Conservation (phyloP, 257 asterid genomes). For the Mentha longifolia region DNA sequence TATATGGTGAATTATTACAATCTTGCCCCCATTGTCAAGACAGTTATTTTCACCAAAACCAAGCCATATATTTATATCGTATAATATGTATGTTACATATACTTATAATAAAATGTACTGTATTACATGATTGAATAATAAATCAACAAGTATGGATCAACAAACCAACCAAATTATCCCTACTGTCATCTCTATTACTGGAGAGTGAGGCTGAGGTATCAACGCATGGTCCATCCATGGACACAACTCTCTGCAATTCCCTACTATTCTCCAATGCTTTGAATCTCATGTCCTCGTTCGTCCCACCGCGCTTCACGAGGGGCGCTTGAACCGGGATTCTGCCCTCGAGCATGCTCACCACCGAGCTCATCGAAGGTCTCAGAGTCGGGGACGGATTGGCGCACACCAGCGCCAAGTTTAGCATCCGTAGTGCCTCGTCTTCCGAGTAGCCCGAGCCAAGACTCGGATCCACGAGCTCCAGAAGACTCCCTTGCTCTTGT, state of each 20-base stretch:
- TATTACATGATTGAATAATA: neutral
- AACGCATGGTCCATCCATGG: conserved; percentile 74
- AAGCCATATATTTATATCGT: too few relatives aligned
- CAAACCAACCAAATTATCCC: conserved; percentile 23
- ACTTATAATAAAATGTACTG: too few relatives aligned
- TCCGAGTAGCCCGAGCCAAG: conserved; percentile 56
- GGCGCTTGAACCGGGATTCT: conserved; percentile 77
- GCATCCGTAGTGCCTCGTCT: conserved; percentile 66
- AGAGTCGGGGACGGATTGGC: conserved; percentile 72
- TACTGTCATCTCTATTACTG: conserved; percentile 41
- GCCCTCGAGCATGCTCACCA: conserved; percentile 85
- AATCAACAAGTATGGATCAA: neutral
- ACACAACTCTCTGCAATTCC: conserved; percentile 44
- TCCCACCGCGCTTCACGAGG: conserved; percentile 48
- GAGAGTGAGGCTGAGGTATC: conserved; percentile 61
- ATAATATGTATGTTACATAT: too few relatives aligned
- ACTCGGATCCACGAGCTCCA: conserved; percentile 78
- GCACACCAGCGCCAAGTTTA: conserved; percentile 62
- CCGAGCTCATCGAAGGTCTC: conserved; percentile 80
- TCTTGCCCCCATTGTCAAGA: too few relatives aligned
- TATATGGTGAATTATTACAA: too few relatives aligned
- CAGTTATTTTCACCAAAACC: too few relatives aligned
- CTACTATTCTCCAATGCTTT: conserved; percentile 71
- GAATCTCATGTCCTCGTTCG: conserved; percentile 52
- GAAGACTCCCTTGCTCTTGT: conserved; percentile 86